Base-by-base conservation (phyloP, 1,284 basidiomycete genomes). In the Agroathelia rolfsii region DNA sequence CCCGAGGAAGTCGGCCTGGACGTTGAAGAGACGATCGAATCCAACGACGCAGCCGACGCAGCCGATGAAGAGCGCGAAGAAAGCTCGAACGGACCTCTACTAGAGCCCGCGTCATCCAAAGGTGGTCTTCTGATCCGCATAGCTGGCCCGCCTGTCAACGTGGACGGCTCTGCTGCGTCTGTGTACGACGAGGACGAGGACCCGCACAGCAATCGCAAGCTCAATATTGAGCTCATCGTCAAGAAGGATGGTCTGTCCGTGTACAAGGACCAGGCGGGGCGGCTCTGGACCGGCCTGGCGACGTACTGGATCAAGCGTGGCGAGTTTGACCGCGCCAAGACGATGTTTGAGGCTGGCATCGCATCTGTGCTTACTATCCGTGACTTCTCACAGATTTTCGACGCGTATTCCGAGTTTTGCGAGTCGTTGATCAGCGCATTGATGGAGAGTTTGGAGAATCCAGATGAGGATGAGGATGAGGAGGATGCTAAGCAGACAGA, bases 221-320 rank as follows among this genome's bases (percentile, higher is more conserved):
- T 97, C 32, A 88, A 97, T 48, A 79, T 98, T 30, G 89, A 93
- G 46, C 62, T 65, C 15, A 83, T 98, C 41, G 73, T 98, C 22
- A 72, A 73, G 24, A 72, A 76, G 33, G 90, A 97, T 45, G 95
- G 94, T 6, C 62, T 99, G 21, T 69, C 68, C 3, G 63, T 88
- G 10, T 98, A 95, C 58, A 88, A 89, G 49, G 95, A 99, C 55
- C 94, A 98, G 60, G 88, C 92, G 1, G 95, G 95, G 7, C 75
- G 89, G 21, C 62, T 99, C 9, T 99, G 93, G 92, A 88, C 90
- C 3, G 94, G 94, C 0, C 58, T 98, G 22, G 94, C 94, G 3
- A 97, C 94, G 1, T 98, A 95, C 53, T 98, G 93, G 92, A 93
- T 95, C 61, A 95, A 96, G 59, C 78, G 90, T 2, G 88, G 76